Conservation (phyloP, 768 basidiomycete genomes). For the Trametopsis cervina region DNA sequence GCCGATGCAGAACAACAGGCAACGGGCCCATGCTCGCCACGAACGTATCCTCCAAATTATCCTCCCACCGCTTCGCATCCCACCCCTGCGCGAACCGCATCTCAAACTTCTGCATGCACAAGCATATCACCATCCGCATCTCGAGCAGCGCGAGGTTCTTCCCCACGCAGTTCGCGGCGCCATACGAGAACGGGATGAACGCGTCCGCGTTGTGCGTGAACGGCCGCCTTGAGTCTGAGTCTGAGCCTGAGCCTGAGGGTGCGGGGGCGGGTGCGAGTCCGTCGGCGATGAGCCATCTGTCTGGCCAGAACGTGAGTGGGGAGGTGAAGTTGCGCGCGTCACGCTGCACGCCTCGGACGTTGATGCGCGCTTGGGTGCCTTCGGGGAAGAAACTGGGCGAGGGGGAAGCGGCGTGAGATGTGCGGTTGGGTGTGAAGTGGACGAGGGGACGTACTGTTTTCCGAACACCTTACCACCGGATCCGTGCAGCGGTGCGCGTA, state of each 20-base stretch:
- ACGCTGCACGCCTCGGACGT: conserved; percentile 37
- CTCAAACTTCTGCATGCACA: conserved; percentile 22
- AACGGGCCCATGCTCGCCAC: conserved; percentile 7
- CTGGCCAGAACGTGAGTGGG: conserved; percentile 35
- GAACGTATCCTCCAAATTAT: conserved; percentile 25
- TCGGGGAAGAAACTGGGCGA: conserved; percentile 15
- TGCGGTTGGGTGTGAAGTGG: neutral
- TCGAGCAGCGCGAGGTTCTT: conserved; percentile 35
- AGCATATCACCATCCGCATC: conserved; percentile 25
- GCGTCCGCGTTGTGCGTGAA: conserved; percentile 21
- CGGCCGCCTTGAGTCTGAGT: too few relatives aligned
- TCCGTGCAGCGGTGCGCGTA: conserved; percentile 27
- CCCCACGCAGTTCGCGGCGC: conserved; percentile 47
- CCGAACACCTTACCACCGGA: conserved; percentile 10
- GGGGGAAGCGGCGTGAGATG: neutral
- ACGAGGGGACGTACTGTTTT: conserved; percentile 1
- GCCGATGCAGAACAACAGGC: conserved; percentile 4
- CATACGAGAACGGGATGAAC: conserved; percentile 40
- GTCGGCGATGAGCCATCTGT: conserved; percentile 32
- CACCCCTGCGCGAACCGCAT: conserved; percentile 12
- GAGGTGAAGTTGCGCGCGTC: conserved; percentile 38
- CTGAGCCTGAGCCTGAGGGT: too few relatives aligned
- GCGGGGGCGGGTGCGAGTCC: neutral
- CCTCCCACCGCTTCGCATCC: conserved; percentile 25
- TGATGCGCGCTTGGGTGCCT: conserved; percentile 23